phyloP scores from a whole-genome alignment of 116 monocot genomes.

The Trichopus zeylanicus region DNA sequence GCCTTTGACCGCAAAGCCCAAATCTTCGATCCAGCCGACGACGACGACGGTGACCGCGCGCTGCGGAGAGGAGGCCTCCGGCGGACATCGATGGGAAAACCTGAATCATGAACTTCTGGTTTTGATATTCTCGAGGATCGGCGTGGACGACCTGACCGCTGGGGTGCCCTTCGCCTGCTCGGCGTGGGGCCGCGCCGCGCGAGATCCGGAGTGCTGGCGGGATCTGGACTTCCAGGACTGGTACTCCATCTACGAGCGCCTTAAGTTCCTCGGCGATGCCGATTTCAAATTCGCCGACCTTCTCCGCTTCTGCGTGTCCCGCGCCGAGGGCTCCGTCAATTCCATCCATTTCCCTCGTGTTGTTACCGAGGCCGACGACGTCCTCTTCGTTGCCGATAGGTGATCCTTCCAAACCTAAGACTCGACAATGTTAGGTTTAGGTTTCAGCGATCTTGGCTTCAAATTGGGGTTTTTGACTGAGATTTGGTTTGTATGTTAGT shows the following conservation, averaged over 20 bases:
- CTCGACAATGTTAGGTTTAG: neutral
- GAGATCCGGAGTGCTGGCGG: conserved; percentile 37
- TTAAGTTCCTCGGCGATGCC: conserved; percentile 10
- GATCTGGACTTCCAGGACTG: conserved; percentile 46
- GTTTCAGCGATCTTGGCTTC: neutral
- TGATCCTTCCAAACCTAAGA: neutral
- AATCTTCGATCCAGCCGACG: too few species aligned
- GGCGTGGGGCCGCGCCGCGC: conserved; percentile 41
- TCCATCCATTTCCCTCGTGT: conserved; percentile 32
- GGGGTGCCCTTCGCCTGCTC: conserved; percentile 41
- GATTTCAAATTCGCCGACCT: conserved; percentile 15
- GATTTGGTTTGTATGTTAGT: neutral
- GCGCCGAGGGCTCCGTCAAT: conserved; percentile 12
- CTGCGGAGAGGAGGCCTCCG: neutral
- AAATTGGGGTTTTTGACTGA: neutral
- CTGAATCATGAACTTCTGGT: conserved; percentile 15
- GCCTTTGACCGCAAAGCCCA: too few species aligned
- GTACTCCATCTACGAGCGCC: conserved; percentile 13
- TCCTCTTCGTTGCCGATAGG: conserved; percentile 39
- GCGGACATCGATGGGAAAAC: conserved; percentile 19
- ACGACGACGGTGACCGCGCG: neutral
- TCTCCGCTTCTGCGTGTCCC: conserved; percentile 16
- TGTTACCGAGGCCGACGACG: conserved; percentile 37
- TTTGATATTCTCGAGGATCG: conserved; percentile 11
- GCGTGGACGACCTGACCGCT: conserved; percentile 25